Evolutionary conservation across 305 asterid species (phyloP).

Genomic region (Fraxinus baroniana): DNA sequence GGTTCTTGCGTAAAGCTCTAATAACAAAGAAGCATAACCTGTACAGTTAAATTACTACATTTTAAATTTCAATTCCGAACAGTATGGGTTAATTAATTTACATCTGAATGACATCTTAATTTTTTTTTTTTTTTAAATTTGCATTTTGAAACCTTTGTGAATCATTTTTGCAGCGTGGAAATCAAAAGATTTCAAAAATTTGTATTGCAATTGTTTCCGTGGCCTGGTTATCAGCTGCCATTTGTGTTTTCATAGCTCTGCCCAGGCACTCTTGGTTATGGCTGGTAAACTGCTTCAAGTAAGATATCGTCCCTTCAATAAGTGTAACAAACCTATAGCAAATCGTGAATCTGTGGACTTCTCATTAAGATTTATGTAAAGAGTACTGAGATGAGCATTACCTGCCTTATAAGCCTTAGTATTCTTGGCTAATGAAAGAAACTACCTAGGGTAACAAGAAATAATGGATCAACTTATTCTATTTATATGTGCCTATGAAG

Average conservation of each 20-base stretch:
- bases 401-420: neutral
- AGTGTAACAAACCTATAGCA: neutral
- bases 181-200: constrained; percentile 64
- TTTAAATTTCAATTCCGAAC: too few species aligned
- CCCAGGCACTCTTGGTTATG: constrained; percentile 82
- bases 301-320: constrained; percentile 5
- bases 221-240: constrained; percentile 66
- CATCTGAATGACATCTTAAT: neutral
- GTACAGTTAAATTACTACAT: too few species aligned
- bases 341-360: neutral
- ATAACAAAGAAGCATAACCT: neutral
- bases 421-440: neutral
- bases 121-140: neutral
- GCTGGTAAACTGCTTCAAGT: too few species aligned
- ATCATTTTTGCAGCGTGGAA: constrained; percentile 58
- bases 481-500: neutral
- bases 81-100: neutral
- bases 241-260: constrained; percentile 64
- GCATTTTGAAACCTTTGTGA: neutral
- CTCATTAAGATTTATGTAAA: neutral
- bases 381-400: neutral
- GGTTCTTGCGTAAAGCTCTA: neutral
- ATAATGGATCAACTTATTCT: neutral
- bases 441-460: neutral
- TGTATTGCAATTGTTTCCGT: constrained; percentile 43